A percentile compares a stretch with the other conserved stretches of the same genome.
phyloP scores from a whole-genome alignment of 1,284 basidiomycete species.

The Sporisorium exsertum region DNA sequence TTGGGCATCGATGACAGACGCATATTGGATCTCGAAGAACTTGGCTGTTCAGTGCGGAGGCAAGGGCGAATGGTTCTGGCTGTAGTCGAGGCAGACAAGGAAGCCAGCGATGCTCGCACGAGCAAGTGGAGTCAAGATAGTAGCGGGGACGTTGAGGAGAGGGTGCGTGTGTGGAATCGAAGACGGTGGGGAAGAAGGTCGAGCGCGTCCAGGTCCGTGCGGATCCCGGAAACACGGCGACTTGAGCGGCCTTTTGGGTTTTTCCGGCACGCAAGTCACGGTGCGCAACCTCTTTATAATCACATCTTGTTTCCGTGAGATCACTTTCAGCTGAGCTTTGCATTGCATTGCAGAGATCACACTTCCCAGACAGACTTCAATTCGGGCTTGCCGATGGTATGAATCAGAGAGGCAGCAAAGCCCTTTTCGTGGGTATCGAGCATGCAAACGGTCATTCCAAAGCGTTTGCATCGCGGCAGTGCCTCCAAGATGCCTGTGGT shows the following conservation, averaged over 20 bases:
- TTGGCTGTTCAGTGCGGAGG: not conserved
- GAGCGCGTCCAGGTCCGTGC: not conserved
- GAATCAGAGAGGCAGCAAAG: constrained; percentile 16
- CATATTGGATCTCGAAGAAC: constrained; percentile 14
- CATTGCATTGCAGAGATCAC: not conserved
- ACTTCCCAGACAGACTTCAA: constrained; percentile 33
- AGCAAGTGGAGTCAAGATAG: too few relatives aligned
- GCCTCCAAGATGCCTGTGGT: constrained; percentile 6
- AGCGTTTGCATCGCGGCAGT: constrained; percentile 37
- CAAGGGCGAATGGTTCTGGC: constrained; percentile 7
- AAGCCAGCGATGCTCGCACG: not conserved
- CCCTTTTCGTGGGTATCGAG: constrained; percentile 33
- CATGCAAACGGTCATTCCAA: constrained; percentile 40
- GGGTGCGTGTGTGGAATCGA: too few relatives aligned
- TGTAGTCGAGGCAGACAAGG: constrained; percentile 9
- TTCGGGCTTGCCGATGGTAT: constrained; percentile 16
- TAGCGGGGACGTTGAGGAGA: too few relatives aligned
- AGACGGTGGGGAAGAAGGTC: not conserved
- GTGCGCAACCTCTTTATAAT: constrained; percentile 1
- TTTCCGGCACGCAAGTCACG: too few relatives aligned
- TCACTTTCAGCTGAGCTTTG: not conserved
- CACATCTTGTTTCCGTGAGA: not conserved
- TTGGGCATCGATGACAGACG: constrained; percentile 14
- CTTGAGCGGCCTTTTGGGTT: not conserved
- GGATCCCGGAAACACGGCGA: not conserved